A percentile compares a stretch with the other conserved stretches of the same genome.
phyloP scores from a whole-genome alignment of 176 grass and related monocot species.

The Triticum dicoccoides region DNA sequence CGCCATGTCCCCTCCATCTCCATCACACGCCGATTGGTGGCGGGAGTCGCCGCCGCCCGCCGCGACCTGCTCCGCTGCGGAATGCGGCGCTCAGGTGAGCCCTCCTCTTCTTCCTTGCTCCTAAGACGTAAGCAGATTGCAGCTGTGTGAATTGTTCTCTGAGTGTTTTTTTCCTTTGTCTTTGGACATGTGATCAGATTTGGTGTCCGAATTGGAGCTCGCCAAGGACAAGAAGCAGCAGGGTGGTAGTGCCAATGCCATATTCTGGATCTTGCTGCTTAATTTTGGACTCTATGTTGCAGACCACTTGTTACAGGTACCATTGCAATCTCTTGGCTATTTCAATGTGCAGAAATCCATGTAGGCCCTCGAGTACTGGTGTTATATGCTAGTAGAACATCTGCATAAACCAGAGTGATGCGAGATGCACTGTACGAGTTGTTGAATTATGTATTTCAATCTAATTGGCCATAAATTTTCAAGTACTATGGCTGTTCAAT shows the following conservation, averaged over 20 bases:
- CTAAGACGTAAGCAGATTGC: not conserved
- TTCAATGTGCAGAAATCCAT: not conserved
- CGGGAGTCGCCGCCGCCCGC: slow-evolving; percentile 10
- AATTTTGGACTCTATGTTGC: slow-evolving; percentile 88
- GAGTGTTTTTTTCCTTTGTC: not conserved
- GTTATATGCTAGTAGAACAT: not conserved
- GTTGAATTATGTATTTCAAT: not conserved
- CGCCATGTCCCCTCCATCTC: slow-evolving; percentile 1
- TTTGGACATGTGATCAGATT: slow-evolving; percentile 41
- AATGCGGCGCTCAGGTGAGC: slow-evolving; percentile 42
- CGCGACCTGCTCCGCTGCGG: slow-evolving; percentile 39
- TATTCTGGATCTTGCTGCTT: slow-evolving; percentile 98
- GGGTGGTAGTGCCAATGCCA: slow-evolving; percentile 52
- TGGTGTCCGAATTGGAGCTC: slow-evolving; percentile 77
- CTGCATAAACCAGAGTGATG: not conserved
- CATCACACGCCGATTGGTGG: not conserved
- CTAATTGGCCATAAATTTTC: not conserved
- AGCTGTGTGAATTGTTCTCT: not conserved
- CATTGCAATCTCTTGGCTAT: not conserved
- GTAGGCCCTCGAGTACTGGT: not conserved
- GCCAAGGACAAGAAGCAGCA: slow-evolving; percentile 58
- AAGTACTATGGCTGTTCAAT: not conserved
- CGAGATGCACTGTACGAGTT: not conserved
- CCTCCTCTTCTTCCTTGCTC: not conserved
- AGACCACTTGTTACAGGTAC: slow-evolving; percentile 85